Evolutionary conservation across 371 early-diverging fungal species (phyloP).

Genomic region (Mortierella sp.): DNA sequence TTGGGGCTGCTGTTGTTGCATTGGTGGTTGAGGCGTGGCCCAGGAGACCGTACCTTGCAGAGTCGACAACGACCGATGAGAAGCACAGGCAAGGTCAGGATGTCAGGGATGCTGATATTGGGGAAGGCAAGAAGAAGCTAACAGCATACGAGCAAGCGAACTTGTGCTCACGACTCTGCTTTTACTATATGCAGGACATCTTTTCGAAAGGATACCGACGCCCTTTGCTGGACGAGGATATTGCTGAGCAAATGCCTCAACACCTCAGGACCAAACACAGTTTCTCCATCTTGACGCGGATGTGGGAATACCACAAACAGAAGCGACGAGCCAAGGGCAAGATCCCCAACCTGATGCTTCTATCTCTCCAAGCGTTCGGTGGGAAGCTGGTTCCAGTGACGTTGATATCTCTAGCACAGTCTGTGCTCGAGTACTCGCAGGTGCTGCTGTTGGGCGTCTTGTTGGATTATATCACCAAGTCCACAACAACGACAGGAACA

Average conservation of each 20-base stretch:
- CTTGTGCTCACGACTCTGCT: slow-evolving; percentile 39
- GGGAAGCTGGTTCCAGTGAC: slow-evolving; percentile 4
- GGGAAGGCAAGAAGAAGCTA: slow-evolving; percentile 4
- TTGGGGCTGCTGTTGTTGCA: slow-evolving; percentile 15
- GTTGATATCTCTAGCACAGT: background rate
- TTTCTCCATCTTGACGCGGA: slow-evolving; percentile 9
- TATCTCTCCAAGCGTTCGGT: background rate
- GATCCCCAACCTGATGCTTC: slow-evolving; percentile 5
- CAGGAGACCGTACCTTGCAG: background rate
- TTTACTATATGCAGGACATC: slow-evolving; percentile 38
- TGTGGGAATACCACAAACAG: slow-evolving; percentile 18
- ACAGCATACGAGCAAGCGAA: slow-evolving; percentile 49
- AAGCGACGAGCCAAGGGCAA: background rate
- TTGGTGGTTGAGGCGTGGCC: slow-evolving; percentile 47
- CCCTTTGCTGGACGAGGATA: slow-evolving; percentile 24
- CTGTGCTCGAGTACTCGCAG: slow-evolving; percentile 12
- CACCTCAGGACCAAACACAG: slow-evolving; percentile 23
- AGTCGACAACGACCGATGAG: too few relatives aligned
- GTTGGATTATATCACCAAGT: slow-evolving; percentile 1
- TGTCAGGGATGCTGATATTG: background rate
- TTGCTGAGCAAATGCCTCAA: slow-evolving; percentile 43
- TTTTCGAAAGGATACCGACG: slow-evolving; percentile 34
- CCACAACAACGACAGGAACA: background rate
- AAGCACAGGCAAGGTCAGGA: background rate
- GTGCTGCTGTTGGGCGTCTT: slow-evolving; percentile 7